These are phyloP conservation scores for Emiliania huxleyi DNA, from an alignment of 78 protist genomes.

Conservation along the genomic window DNA sequence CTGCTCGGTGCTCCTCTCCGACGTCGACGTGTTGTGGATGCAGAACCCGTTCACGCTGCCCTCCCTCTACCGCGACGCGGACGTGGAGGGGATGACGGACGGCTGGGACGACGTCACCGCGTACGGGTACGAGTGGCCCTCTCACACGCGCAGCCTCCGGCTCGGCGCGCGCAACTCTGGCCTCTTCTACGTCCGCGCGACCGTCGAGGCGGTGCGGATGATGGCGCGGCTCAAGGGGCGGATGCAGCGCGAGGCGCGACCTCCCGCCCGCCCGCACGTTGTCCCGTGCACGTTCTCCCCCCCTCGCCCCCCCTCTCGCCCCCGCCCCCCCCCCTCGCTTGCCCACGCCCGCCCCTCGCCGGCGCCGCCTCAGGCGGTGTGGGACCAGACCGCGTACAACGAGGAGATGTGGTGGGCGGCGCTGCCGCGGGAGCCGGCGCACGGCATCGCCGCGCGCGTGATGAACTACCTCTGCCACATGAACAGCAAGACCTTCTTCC, in stretches of 20 bases:
- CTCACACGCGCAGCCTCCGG: background rate
- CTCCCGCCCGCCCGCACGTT: background rate
- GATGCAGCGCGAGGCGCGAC: background rate
- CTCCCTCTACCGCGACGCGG: background rate
- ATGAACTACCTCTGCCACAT: background rate
- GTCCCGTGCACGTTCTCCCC: background rate
- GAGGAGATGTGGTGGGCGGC: background rate
- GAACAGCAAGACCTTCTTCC: background rate
- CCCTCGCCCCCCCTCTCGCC: too few relatives aligned
- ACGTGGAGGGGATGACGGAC: slow-evolving; percentile 21
- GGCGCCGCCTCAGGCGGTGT: background rate
- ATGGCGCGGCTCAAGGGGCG: background rate
- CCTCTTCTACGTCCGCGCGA: background rate
- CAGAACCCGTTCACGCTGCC: background rate
- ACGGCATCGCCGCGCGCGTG: background rate
- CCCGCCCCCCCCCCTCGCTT: background rate
- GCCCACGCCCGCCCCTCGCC: background rate
- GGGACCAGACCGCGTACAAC: slow-evolving; percentile 31
- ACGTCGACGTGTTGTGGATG: slow-evolving; percentile 8
- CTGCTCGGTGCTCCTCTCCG: slow-evolving; percentile 1
- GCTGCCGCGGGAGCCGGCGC: background rate
- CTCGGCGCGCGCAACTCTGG: slow-evolving; percentile 18
- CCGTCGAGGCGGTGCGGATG: background rate
- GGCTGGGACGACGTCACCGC: background rate
- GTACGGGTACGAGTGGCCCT: background rate